phyloP scores from a whole-genome alignment of 768 basidiomycete species.

The Termitomyces bulborhizus region DNA sequence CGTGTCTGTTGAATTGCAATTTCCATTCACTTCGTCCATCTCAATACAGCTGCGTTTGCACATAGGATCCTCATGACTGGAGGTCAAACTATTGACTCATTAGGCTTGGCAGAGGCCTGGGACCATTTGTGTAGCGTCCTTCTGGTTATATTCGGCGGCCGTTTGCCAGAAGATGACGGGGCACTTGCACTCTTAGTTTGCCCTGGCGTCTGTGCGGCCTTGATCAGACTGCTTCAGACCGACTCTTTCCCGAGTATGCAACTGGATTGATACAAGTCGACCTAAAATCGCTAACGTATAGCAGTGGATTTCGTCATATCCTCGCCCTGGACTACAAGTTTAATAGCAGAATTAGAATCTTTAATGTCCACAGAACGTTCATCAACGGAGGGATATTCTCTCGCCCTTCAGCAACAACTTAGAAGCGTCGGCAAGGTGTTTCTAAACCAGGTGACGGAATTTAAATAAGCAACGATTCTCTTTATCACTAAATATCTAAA shows the following conservation, averaged over 20 bases:
- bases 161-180: slow-evolving; percentile 41
- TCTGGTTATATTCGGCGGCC: slow-evolving; percentile 39
- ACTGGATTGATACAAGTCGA: background rate
- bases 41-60: slow-evolving; percentile 38
- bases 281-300: background rate
- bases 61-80: slow-evolving; percentile 29
- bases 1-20: background rate
- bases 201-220: slow-evolving; percentile 43
- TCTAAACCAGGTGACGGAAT: slow-evolving; percentile 20
- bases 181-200: slow-evolving; percentile 43
- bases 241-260: slow-evolving; percentile 21
- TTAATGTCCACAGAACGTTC: slow-evolving; percentile 16
- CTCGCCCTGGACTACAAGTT: slow-evolving; percentile 47
- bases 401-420: slow-evolving; percentile 26
- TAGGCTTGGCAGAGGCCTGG: slow-evolving; percentile 47
- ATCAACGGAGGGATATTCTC: slow-evolving; percentile 17
- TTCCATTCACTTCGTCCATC: background rate
- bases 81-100: slow-evolving; percentile 20
- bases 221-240: slow-evolving; percentile 31
- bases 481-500: background rate
- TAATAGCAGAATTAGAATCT: slow-evolving; percentile 32
- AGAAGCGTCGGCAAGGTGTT: slow-evolving; percentile 17
- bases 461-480: background rate
- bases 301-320: slow-evolving; percentile 22
- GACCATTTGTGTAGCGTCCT: slow-evolving; percentile 45